Percentiles rank a stretch among this genome's conserved stretches.
Conservation (phyloP, 2,329 filamentous ascomycete genomes). For the Paraphoma chrysanthemicola region DNA sequence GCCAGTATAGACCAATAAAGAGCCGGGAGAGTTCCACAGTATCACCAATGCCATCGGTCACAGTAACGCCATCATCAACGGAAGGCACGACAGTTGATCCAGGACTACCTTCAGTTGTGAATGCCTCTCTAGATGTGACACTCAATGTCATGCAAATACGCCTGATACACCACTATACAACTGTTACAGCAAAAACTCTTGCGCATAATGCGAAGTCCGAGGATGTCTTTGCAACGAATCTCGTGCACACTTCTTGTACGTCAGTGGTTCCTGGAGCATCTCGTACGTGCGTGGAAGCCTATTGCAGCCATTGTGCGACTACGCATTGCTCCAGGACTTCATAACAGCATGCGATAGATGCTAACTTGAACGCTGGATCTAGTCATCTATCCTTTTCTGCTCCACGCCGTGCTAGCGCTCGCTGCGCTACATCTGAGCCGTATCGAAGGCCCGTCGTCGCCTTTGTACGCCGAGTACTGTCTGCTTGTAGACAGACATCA, state of each 20-base stretch:
- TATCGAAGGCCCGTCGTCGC: conserved; percentile 24
- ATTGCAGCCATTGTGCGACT: background rate
- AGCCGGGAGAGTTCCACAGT: conserved; percentile 20
- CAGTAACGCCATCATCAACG: conserved; percentile 19
- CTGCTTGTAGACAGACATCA: conserved; percentile 29
- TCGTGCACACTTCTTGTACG: conserved; percentile 31
- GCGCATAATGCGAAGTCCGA: conserved; percentile 21
- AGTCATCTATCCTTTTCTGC: conserved; percentile 52
- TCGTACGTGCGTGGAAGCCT: background rate
- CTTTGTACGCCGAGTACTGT: conserved; percentile 16
- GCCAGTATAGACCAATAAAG: conserved; percentile 32
- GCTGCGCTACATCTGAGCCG: conserved; percentile 54
- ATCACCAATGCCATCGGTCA: conserved; percentile 19
- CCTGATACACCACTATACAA: conserved; percentile 42
- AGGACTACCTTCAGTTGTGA: background rate
- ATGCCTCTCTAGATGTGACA: conserved; percentile 6
- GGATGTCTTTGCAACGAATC: conserved; percentile 22
- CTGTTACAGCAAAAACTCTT: conserved; percentile 33
- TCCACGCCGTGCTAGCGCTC: conserved; percentile 53
- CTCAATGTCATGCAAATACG: conserved; percentile 34
- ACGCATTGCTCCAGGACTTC: background rate
- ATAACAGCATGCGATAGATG: background rate
- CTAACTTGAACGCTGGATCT: conserved; percentile 16
- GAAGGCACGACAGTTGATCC: conserved; percentile 16
- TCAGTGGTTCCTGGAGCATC: background rate